Base-by-base conservation (phyloP, 2,329 filamentous ascomycete genomes). In the Clonostachys solani region DNA sequence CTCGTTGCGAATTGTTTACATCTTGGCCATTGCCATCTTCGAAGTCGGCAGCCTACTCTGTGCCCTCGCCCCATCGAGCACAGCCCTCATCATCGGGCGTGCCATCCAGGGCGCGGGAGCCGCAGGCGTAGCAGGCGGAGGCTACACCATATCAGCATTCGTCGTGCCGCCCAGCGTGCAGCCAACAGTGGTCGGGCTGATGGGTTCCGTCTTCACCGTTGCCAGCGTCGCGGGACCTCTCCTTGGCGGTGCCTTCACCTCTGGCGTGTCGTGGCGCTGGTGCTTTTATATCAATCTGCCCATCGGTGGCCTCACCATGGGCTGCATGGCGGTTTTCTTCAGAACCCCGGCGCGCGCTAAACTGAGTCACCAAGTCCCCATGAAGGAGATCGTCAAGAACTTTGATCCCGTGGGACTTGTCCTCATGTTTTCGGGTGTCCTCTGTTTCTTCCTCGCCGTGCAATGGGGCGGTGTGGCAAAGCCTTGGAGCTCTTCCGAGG, bases 41-140 rank as follows among this genome's bases (percentile, higher is more conserved):
- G 46, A 49, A 36, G 34, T 52, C 13, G 50, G 48, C 17, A 47
- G 43, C 33, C 16, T 52, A 6, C 23, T 52, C 4, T 49, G 50
- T 33, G 50, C 40, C 33, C 37, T 47, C 13, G 50, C 50, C 8
- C 50, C 42, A 5, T 49, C 40, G 12, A 47, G 43, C 3, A 34
- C 13, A 15, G 43, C 50, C 17, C 18, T 52, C 10, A 50, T 52
- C 34, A 41, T 47, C 23, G 18, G 63, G 56, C 44, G 86, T 78
- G n/a, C 78, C 73, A 60, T 80, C 73, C 3, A 95, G 74, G 44
- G 90, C 80, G 5, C 71, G 66, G 2, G 86, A 84, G 8, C 90
- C 84, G 61, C 88, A 84, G 33, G 65, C 59, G 70, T 89, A 92
- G 65, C 92, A 90, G 49, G 76, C 67, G 58, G 83, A 91, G 16